Percentiles rank a stretch among this genome's conserved stretches.
Conservation (phyloP, 177 flowering plant genomes). For the Vitis hybrid region DNA sequence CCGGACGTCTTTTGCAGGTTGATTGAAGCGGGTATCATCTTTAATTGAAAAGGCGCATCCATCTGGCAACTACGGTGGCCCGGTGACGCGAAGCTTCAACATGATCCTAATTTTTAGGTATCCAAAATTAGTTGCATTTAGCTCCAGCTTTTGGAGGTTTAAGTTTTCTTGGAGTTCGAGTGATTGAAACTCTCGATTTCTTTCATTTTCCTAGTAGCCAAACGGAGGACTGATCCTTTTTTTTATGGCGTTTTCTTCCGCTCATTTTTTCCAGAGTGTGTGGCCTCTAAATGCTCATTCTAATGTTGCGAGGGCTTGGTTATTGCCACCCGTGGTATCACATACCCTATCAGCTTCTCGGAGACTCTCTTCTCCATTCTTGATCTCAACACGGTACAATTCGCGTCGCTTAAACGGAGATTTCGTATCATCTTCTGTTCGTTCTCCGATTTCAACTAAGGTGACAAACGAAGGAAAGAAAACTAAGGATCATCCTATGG, state of each 20-base stretch:
- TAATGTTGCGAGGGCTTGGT: neutral
- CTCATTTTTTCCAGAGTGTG: neutral
- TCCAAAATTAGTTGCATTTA: no score
- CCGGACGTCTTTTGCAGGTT: no score
- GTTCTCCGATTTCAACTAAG: slow-evolving; percentile 2
- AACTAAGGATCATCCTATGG: slow-evolving; percentile 7
- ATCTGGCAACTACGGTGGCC: no score
- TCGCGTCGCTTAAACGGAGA: neutral
- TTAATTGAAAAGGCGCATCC: no score
- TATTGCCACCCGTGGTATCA: neutral
- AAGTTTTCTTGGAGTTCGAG: no score
- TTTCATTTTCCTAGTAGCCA: no score
- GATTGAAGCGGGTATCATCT: no score
- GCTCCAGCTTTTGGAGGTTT: no score
- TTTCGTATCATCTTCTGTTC: neutral
- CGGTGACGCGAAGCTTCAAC: no score
- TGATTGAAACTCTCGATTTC: no score
- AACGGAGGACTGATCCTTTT: no score
- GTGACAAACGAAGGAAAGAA: neutral
- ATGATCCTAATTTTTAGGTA: no score
- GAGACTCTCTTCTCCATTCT: neutral
- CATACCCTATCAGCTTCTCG: neutral
- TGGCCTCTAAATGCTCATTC: neutral
- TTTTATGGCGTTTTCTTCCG: neutral
- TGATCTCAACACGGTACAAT: neutral